Conservation (phyloP, 257 asterid genomes). For the Solanum chmielewskii region DNA sequence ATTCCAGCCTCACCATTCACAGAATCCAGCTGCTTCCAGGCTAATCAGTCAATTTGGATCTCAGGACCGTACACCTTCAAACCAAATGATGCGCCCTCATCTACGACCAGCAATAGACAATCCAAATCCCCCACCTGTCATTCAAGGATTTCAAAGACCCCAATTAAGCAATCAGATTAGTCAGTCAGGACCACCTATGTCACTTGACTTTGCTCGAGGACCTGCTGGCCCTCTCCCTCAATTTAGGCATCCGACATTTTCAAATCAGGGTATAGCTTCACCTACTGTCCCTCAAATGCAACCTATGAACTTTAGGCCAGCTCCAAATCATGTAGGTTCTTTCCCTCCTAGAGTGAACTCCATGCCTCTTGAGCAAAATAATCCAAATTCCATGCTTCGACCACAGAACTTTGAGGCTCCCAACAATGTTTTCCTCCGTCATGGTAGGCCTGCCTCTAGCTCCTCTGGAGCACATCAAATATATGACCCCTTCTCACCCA, state of each 20-base stretch:
- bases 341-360: conserved; percentile 40
- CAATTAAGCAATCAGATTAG: conserved; percentile 24
- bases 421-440: conserved; percentile 12
- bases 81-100: conserved; percentile 34
- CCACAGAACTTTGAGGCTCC: conserved; percentile 37
- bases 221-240: conserved; percentile 21
- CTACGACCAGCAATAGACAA: conserved; percentile 31
- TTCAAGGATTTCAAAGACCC: conserved; percentile 46
- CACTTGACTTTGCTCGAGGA: conserved; percentile 29
- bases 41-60: conserved; percentile 25
- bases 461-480: conserved; percentile 44
- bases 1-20: conserved; percentile 67
- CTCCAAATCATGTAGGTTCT: conserved; percentile 31
- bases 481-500: conserved; percentile 81
- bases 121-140: conserved; percentile 23
- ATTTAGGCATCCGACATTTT: conserved; percentile 29
- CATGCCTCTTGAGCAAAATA: conserved; percentile 48
- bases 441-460: conserved; percentile 28
- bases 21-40: conserved; percentile 25
- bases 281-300: conserved; percentile 29
- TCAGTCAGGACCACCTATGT: conserved; percentile 34
- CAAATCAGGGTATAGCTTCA: conserved; percentile 17
- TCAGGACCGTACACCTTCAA: conserved; percentile 24
- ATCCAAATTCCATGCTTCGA: conserved; percentile 14
- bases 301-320: conserved; percentile 41